Evolutionary conservation across 768 basidiomycete genomes (phyloP), one percentile per base, ranked within the genome.

Genomic region (Mrakia gelida): DNA sequence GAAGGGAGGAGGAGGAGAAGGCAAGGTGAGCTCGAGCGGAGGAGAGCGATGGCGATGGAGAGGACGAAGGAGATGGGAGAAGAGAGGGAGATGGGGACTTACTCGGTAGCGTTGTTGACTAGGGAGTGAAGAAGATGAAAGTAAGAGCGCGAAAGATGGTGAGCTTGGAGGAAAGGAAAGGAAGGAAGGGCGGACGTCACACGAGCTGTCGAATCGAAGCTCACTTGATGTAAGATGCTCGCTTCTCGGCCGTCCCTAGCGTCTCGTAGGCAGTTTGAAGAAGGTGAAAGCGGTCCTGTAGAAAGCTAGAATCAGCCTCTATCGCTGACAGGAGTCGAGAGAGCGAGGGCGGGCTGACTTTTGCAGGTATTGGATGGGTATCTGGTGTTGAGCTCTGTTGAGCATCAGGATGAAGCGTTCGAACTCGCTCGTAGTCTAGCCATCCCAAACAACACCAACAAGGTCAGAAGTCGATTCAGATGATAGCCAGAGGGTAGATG

Each of bases 191-290:
- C 49, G 49, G 49, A 52, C 49, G 49, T 52, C 49, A 52, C 49
- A 52, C 49, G 32, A 63, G 56, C 23, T 10, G 43, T 30, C 54
- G 30, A 16, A 32, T 4, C 4, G 21, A 52, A n/a, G 49, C 77
- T 54, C 30, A 78, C 77, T 28, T 74, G n/a, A 78, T 61, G 68
- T 78, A 78, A 0, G 26, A 38, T 18, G 52, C n/a, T 23, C 77
- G 45, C 52, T 72, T 65, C 16, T 26, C 32, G 13, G 65, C 73
- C n/a, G 65, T 78, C 21, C 73, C 65, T 11, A 78, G 59, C 1
- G 62, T 67, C 67, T 78, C 77, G 61, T 78, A 78, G 16, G 77
- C 77, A 16, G 71, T 75, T 45, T 68, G 65, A 9, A 78, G 73
- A 23, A 41, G 38, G 16, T 67, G 77, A 52, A 78, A 78, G 6